Base-by-base conservation (phyloP, 2,329 filamentous ascomycete species). In the Scopulariopsis brevicaulis region DNA sequence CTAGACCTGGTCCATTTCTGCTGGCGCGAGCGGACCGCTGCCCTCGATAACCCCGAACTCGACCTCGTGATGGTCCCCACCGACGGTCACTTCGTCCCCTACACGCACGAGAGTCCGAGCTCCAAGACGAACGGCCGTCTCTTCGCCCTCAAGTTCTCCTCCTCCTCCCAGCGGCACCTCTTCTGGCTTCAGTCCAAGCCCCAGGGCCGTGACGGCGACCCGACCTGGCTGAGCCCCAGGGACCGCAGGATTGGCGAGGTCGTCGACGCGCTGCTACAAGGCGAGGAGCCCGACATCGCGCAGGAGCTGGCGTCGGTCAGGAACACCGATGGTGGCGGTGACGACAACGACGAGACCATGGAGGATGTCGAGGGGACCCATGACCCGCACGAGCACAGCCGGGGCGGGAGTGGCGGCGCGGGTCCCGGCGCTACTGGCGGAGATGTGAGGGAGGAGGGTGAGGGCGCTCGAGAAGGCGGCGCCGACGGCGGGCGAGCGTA, bases 401-500 rank as follows among this genome's bases (percentile, higher is more conserved):
- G 78, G 59, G 80, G 81, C 60, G 82, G 80, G 63, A 86, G 84
- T 64, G 91, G 91, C 60, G 92, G 92, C 63, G 92, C 92, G 60
- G 92, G 91, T 37, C 76, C 89, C 58, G 91, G 82, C 72, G 92
- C 92, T 57, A 96, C 92, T 2, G 93, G 93, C 59, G 93, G 92
- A 62, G 93, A 99, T 70, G 77, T 96, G 65, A 84, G 92, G 72
- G 86, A 95, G 71, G 94, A 97, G 72, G 94, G 94, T 59, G 85
- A 90, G 71, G 85, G 84, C 64, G 84, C 93, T 63, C 82, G 95
- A 75, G 91, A 96, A 73, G 94, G 93, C 60, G 94, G 95, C 70
- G 90, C 90, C 65, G 94, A 97, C 74, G 94, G 95, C 68, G 95
- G 90, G 76, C 85, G 94, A 96, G 94, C 93, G 94, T 99, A 97